Evolutionary conservation across 2,329 filamentous ascomycete genomes (phyloP).

Genomic region (Cladorrhinum sp.): DNA sequence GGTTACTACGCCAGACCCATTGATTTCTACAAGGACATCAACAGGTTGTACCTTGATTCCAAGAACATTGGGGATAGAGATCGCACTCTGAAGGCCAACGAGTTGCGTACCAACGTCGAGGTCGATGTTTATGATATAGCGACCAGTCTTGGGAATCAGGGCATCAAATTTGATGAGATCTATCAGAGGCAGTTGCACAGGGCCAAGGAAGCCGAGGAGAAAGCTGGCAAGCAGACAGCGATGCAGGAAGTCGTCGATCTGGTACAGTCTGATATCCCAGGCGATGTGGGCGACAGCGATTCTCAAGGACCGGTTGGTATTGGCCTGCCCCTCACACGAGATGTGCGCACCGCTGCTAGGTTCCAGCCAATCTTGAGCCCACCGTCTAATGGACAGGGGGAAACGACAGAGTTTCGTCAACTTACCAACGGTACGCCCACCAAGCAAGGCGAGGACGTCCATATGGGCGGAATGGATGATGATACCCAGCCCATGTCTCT

Average conservation of each 20-base stretch:
- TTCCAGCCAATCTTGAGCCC: conserved; percentile 57
- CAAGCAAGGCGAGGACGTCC: conserved; percentile 52
- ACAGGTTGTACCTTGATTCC: conserved; percentile 78
- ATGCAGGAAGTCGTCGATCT: conserved; percentile 53
- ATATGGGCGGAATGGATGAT: conserved; percentile 58
- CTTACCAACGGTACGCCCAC: conserved; percentile 57
- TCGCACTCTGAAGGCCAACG: conserved; percentile 80
- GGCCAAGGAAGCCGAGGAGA: conserved; percentile 56
- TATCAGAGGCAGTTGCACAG: conserved; percentile 70
- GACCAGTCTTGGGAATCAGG: conserved; percentile 49
- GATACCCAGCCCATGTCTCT: conserved; percentile 44
- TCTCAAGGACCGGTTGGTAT: conserved; percentile 57
- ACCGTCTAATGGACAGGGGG: conserved; percentile 57
- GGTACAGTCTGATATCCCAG: conserved; percentile 49
- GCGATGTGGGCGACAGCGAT: conserved; percentile 48
- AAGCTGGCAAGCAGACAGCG: conserved; percentile 60
- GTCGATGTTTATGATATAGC: conserved; percentile 84
- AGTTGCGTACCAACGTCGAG: conserved; percentile 88
- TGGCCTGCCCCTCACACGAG: conserved; percentile 61
- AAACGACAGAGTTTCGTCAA: conserved; percentile 38
- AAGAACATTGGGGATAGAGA: conserved; percentile 79
- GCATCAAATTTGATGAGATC: conserved; percentile 76
- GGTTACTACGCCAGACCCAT: conserved; percentile 90
- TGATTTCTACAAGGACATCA: conserved; percentile 87
- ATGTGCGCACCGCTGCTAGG: conserved; percentile 47